Conservation (phyloP, 176 grass and related monocot genomes). For the Zoysia pacifica region DNA sequence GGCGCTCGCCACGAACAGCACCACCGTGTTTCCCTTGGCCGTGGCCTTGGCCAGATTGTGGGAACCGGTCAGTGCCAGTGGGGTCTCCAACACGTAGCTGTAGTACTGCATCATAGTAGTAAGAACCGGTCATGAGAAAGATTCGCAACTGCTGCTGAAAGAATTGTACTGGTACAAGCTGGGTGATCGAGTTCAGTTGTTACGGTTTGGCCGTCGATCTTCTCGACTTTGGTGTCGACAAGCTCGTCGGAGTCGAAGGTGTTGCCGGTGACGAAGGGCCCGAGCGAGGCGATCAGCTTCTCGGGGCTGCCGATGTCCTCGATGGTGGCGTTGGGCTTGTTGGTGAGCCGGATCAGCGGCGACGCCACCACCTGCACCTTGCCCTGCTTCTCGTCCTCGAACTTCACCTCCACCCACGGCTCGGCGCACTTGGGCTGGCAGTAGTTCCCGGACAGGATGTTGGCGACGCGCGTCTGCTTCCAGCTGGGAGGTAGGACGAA, state of each 20-base stretch:
- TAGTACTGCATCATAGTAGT: constrained; percentile 67
- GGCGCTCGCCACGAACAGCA: constrained; percentile 93
- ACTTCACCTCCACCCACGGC: constrained; percentile 99
- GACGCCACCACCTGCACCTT: constrained; percentile 92
- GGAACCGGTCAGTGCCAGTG: constrained; percentile 76
- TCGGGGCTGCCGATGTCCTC: constrained; percentile 94
- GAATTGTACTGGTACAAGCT: background rate
- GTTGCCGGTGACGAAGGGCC: constrained; percentile 96
- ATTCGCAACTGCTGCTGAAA: background rate
- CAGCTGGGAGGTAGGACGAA: constrained; percentile 87
- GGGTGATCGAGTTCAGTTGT: background rate
- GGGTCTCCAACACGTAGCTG: constrained; percentile 90
- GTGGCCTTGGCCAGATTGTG: constrained; percentile 98
- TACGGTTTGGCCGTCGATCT: constrained; percentile 71
- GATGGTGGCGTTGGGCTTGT: constrained; percentile 84
- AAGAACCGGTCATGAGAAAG: background rate
- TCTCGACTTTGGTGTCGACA: constrained; percentile 64
- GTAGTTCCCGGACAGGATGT: constrained; percentile 96
- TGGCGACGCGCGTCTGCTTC: constrained; percentile 87
- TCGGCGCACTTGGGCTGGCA: constrained; percentile 98
- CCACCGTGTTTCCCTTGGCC: constrained; percentile 87
- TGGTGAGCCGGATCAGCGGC: constrained; percentile 88
- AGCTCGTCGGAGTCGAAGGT: constrained; percentile 87
- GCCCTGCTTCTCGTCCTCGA: constrained; percentile 91
- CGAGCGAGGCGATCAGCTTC: constrained; percentile 81